Base-by-base conservation (phyloP, 78 protist genomes). In the Cavenderia fasciculata region DNA sequence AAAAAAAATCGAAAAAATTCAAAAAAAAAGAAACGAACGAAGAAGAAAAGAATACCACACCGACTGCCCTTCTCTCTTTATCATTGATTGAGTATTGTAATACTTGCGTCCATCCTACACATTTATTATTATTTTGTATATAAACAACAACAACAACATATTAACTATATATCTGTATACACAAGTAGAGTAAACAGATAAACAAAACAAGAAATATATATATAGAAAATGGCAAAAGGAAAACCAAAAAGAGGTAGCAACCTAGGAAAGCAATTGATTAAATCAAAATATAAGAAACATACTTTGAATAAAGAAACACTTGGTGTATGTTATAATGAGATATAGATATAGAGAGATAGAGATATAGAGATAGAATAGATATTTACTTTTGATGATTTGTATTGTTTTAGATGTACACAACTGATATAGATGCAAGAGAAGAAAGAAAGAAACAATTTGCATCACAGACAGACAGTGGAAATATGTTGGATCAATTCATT, bases 351-450 rank as follows among this genome's bases (percentile, higher is more conserved):
- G 14, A 56, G 5, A 56, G 14, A 4, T 7, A 12, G 27, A 12
- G 5, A 56, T 56, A 56, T 19, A 12, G 31, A 19, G 5, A 12
- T 25, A 56, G 31, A 56, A 19, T n/a, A n/a, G n/a, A n/a, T n/a
- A n/a, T n/a, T n/a, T n/a, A n/a, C n/a, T n/a, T n/a, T n/a, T n/a
- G n/a, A n/a, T n/a, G n/a, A 18, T 12, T 52, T 16, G 8, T 27
- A 52, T 33, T 44, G 18, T 34, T 66, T 5, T 63, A 66, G 90
- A 82, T 82, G 90, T 82, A 66, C 68, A 82, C 90, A 56, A 82
- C 90, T 52, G 90, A 82, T 82, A 68, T 82, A n/a, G 90, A 82
- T 69, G 52, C 90, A 65, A 82, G 68, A 57, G 90, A 82, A 62
- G 90, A 82, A 44, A 82, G 90, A 68, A 82, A 57, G 46, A 82